Evolutionary conservation across 2,329 filamentous ascomycete genomes (phyloP), one percentile per base, ranked within the genome.

Genomic region (Colletotrichum graminicola): DNA sequence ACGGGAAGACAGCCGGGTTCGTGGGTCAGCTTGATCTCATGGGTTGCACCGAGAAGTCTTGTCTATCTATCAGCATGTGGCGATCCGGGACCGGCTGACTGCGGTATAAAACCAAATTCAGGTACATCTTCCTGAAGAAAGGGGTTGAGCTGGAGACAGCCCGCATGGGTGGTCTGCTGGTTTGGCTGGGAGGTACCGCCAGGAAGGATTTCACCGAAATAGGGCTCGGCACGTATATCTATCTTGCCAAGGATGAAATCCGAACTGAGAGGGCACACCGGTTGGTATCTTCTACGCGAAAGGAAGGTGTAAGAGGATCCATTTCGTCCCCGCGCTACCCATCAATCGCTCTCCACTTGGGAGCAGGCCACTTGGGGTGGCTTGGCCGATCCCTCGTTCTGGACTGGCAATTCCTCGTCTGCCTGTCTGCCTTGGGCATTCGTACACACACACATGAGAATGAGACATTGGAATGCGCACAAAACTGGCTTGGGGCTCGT

Each of bases 231-330:
- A 49, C 65, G 47, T 41, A 57, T 64, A 59, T 54, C 54, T 71
- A n/a, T 49, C 3, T 21, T 54, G 69, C 69, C 69, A 72, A 72
- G 65, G 34, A 64, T 60, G 41, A n/a, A 49, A 55, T 29, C 65
- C 49, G 6, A 64, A 54, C 59, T 69, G n/a, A 59, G 51, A 55
- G 16, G 65, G 65, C 45, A 71, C 52, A 64, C 45, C 54, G 29
- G 23, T 64, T 64, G 65, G 59, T 65, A 63, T 72, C 54, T 64
- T 72, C 61, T 52, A 72, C 69, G 60, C 65, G 69, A 69, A 72
- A 72, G 69, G 69, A 72, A 64, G 69, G 69, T 69, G 69, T 61
- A 69, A 68, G 60, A 72, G 59, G 45, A 69, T 68, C 60, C 66
- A 71, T 69, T 69, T 45, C 54, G 61, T 64, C 69, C 59, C 59